These are phyloP conservation scores for Sequoia sempervirens DNA, from an alignment of 75 land plant species.

Conservation along the genomic window DNA sequence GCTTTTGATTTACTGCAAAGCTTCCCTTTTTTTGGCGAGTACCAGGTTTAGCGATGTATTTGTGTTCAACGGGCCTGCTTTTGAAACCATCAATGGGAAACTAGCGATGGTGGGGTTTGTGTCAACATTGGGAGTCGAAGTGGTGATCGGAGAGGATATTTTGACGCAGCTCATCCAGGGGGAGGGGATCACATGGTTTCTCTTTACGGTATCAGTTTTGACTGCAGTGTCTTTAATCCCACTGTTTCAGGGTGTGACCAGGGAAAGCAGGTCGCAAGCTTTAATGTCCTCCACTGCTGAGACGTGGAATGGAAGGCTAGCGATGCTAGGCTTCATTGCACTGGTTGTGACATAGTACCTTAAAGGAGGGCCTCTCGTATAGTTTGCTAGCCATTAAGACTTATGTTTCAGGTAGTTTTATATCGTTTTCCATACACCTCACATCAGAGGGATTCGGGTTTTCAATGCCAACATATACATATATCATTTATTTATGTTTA, in stretches of 20 bases:
- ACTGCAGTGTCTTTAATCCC: conserved; percentile 72
- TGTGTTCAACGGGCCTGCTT: conserved; percentile 74
- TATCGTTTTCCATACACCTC: too few species aligned
- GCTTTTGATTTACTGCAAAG: too few species aligned
- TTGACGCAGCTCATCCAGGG: conserved; percentile 41
- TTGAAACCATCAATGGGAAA: conserved; percentile 82
- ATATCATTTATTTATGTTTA: too few species aligned
- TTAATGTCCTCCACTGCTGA: too few species aligned
- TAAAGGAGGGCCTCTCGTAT: conserved; percentile 67
- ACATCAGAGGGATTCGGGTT: too few species aligned
- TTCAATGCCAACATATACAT: too few species aligned
- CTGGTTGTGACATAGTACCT: conserved; percentile 72
- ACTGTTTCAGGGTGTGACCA: conserved; percentile 54
- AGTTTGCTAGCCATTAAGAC: background rate
- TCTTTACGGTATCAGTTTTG: too few species aligned
- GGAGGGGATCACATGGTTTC: too few species aligned
- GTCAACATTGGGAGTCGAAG: conserved; percentile 60
- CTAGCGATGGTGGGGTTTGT: too few species aligned
- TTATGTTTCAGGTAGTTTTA: too few species aligned
- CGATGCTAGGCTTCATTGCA: conserved; percentile 74
- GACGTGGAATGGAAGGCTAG: conserved; percentile 70
- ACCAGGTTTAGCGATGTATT: too few species aligned
- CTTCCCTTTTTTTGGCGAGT: too few species aligned
- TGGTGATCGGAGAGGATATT: conserved; percentile 50
- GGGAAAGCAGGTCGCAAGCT: conserved; percentile 37